These are phyloP conservation scores for Serendipita indica DNA, from an alignment of 768 basidiomycete genomes.

Conservation along the genomic window DNA sequence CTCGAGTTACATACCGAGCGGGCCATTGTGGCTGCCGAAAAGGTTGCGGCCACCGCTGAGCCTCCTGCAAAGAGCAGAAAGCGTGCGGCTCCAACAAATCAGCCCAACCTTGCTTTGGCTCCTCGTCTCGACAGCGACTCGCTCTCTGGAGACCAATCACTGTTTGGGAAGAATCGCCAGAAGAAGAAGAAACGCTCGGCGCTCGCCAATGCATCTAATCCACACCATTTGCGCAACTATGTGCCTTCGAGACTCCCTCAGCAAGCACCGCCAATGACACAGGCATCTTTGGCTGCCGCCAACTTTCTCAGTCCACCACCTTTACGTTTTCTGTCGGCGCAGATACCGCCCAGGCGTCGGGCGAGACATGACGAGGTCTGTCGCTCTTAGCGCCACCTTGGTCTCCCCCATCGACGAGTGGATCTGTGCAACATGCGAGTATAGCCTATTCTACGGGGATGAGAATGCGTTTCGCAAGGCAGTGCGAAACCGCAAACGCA, in stretches of 20 bases:
- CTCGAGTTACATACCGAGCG: conserved; percentile 54
- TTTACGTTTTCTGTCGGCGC: conserved; percentile 50
- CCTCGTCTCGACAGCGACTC: conserved; percentile 13
- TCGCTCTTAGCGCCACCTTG: conserved; percentile 24
- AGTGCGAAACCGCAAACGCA: conserved; percentile 60
- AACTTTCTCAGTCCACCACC: conserved; percentile 45
- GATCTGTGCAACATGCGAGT: conserved; percentile 92
- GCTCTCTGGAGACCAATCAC: background rate
- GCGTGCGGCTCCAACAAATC: conserved; percentile 13
- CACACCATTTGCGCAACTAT: conserved; percentile 90
- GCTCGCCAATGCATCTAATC: conserved; percentile 85
- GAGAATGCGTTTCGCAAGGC: conserved; percentile 49
- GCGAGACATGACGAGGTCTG: conserved; percentile 17
- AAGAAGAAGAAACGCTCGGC: conserved; percentile 95
- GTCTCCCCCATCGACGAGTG: conserved; percentile 68
- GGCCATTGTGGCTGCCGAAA: conserved; percentile 27
- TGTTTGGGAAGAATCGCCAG: conserved; percentile 20
- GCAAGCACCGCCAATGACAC: conserved; percentile 16
- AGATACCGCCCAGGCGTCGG: conserved; percentile 38
- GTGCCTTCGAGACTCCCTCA: conserved; percentile 67
- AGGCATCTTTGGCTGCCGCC: conserved; percentile 23
- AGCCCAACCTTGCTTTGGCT: background rate
- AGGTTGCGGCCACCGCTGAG: conserved; percentile 28
- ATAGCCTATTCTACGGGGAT: conserved; percentile 80
- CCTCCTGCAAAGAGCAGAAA: conserved; percentile 21